phyloP scores from a whole-genome alignment of 2,329 filamentous ascomycete genomes.

The Paraphoma chrysanthemicola region DNA sequence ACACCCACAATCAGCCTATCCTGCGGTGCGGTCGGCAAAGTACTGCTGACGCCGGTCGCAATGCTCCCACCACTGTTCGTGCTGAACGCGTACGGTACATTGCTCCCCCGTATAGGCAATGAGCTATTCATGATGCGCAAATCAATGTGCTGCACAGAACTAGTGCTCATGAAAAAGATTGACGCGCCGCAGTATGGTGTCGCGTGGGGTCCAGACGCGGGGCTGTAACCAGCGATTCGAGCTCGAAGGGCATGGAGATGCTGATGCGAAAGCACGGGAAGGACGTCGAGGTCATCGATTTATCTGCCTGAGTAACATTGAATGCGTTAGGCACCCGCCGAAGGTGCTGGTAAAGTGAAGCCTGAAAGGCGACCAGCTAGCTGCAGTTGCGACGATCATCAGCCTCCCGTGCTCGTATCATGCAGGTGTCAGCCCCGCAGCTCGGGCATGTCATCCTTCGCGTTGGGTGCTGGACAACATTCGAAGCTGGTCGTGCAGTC shows the following conservation, averaged over 20 bases:
- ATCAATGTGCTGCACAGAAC: conserved; percentile 1
- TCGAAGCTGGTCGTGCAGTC: neutral
- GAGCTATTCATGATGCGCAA: conserved; percentile 27
- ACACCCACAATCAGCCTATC: conserved; percentile 79
- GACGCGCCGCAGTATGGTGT: conserved; percentile 10
- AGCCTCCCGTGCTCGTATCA: conserved; percentile 19
- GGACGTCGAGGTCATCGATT: conserved; percentile 34
- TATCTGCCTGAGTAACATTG: conserved; percentile 40
- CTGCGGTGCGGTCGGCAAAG: conserved; percentile 25
- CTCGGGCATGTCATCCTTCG: conserved; percentile 9
- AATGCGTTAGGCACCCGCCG: conserved; percentile 31
- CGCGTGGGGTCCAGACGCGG: conserved; percentile 21
- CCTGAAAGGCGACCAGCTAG: conserved; percentile 28
- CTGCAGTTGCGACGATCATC: conserved; percentile 21
- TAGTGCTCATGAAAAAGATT: conserved; percentile 1
- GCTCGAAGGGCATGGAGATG: conserved; percentile 8
- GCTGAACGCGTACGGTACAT: conserved; percentile 42
- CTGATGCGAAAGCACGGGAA: conserved; percentile 3
- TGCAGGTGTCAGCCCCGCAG: neutral
- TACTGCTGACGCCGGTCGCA: conserved; percentile 14
- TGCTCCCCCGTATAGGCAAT: conserved; percentile 32
- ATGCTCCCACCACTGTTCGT: conserved; percentile 33
- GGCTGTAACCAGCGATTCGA: conserved; percentile 13
- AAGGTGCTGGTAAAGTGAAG: conserved; percentile 21
- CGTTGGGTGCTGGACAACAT: neutral